Evolutionary conservation across 1,139 yeast species (phyloP).

Genomic region (Nakaseomyces delphensis): DNA sequence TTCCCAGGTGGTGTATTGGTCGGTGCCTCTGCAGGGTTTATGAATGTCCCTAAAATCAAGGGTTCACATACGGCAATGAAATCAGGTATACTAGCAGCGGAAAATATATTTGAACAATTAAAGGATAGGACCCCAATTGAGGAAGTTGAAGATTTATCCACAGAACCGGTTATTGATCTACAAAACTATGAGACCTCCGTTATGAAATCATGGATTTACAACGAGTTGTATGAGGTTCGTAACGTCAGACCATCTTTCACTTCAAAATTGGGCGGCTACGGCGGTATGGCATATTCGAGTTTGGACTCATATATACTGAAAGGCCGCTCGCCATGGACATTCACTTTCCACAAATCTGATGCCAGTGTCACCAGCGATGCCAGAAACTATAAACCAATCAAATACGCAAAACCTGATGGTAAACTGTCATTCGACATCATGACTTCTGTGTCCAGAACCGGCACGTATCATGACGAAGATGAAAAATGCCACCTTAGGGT

Average conservation of each 20-base stretch:
- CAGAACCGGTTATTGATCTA: conserved; percentile 39
- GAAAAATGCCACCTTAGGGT: conserved; percentile 83
- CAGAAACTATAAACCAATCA: conserved; percentile 53
- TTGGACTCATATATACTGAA: conserved; percentile 66
- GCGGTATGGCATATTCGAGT: conserved; percentile 81
- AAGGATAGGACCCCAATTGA: conserved; percentile 37
- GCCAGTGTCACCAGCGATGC: conserved; percentile 66
- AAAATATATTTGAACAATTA: conserved; percentile 56
- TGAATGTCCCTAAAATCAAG: conserved; percentile 93
- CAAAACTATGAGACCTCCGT: conserved; percentile 53
- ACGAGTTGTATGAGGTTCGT: conserved; percentile 74
- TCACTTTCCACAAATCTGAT: conserved; percentile 63
- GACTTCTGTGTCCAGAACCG: conserved; percentile 91
- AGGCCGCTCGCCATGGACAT: conserved; percentile 85
- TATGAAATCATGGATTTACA: conserved; percentile 72
- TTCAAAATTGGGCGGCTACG: conserved; percentile 54
- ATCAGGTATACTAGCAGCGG: conserved; percentile 92
- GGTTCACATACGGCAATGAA: conserved; percentile 99
- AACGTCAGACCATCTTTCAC: conserved; percentile 88
- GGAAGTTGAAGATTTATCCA: conserved; percentile 16
- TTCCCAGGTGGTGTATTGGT: conserved; percentile 95
- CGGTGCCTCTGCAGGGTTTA: conserved; percentile 93
- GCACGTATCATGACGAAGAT: conserved; percentile 91
- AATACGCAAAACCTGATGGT: conserved; percentile 92
- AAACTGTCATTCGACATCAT: conserved; percentile 78